Conservation (phyloP, 106 monocot genomes). For the Dendrobium officinale region DNA sequence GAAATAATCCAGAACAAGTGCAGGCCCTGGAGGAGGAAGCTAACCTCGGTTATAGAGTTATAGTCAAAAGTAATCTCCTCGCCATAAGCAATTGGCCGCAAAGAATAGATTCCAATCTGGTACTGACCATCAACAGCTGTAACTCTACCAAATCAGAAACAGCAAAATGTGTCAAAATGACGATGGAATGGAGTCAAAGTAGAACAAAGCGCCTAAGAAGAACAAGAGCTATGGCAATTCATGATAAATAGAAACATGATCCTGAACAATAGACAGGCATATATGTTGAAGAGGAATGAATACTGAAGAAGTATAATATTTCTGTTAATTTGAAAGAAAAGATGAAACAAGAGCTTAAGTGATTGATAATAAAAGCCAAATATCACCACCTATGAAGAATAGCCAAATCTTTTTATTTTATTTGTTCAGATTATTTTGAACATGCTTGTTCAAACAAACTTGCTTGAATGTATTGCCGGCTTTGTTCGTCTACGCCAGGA, state of each 20-base stretch:
- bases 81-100: constrained; percentile 78
- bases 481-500: too few species aligned
- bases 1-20: constrained; percentile 5
- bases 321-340: background rate
- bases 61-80: constrained; percentile 99
- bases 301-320: background rate
- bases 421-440: too few species aligned
- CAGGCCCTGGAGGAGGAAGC: constrained; percentile 7
- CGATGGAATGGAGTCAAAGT: background rate
- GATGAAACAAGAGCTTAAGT: too few species aligned
- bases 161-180: background rate
- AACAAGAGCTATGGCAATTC: background rate
- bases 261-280: background rate
- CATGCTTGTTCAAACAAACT: too few species aligned
- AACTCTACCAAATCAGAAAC: constrained; percentile 42
- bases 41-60: constrained; percentile 94
- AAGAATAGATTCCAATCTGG: constrained; percentile 94
- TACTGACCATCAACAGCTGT: constrained; percentile 99
- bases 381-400: background rate
- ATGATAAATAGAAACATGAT: background rate
- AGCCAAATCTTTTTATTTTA: too few species aligned
- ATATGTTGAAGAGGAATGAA: background rate
- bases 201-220: background rate
- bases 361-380: background rate
- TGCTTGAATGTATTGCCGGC: too few species aligned